phyloP scores from a whole-genome alignment of 495 filamentous ascomycete genomes.

The Xylaria longipes region DNA sequence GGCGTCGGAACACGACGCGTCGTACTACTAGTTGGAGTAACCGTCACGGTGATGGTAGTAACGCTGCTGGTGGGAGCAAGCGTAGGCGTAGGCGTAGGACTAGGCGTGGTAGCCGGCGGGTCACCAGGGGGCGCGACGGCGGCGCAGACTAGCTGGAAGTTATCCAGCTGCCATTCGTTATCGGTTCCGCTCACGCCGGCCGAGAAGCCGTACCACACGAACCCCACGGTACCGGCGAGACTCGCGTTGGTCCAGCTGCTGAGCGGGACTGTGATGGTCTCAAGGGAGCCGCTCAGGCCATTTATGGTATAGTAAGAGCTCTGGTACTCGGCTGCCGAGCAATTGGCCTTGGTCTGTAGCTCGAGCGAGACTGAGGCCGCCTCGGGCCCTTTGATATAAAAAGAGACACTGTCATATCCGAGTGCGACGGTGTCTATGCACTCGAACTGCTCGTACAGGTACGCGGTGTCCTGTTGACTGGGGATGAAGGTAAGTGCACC shows the following conservation, averaged over 20 bases:
- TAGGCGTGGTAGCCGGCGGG: constrained; percentile 29
- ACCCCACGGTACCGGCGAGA: constrained; percentile 55
- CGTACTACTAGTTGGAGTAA: constrained; percentile 27
- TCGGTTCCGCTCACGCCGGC: constrained; percentile 42
- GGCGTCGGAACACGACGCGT: constrained; percentile 5
- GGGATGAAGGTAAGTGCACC: constrained; percentile 61
- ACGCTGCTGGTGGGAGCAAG: not conserved
- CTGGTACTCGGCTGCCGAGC: constrained; percentile 50
- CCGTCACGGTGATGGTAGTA: constrained; percentile 30
- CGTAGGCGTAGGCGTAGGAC: constrained; percentile 7
- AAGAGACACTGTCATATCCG: constrained; percentile 60
- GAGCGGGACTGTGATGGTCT: constrained; percentile 61
- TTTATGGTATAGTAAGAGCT: constrained; percentile 54
- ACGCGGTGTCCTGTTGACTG: constrained; percentile 49
- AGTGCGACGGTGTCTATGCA: constrained; percentile 54
- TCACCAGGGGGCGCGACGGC: constrained; percentile 31
- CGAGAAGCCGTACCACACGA: constrained; percentile 61
- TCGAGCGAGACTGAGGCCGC: constrained; percentile 58
- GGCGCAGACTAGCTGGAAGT: constrained; percentile 58
- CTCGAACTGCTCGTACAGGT: constrained; percentile 63
- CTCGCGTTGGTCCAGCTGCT: constrained; percentile 59
- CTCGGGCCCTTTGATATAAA: constrained; percentile 60
- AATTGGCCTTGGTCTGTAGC: constrained; percentile 58
- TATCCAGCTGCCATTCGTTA: constrained; percentile 57
- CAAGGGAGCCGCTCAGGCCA: constrained; percentile 57